Percentiles rank a stretch among this genome's conserved stretches.
phyloP scores from a whole-genome alignment of 2,329 filamentous ascomycete species.

The Epichloe elymi region DNA sequence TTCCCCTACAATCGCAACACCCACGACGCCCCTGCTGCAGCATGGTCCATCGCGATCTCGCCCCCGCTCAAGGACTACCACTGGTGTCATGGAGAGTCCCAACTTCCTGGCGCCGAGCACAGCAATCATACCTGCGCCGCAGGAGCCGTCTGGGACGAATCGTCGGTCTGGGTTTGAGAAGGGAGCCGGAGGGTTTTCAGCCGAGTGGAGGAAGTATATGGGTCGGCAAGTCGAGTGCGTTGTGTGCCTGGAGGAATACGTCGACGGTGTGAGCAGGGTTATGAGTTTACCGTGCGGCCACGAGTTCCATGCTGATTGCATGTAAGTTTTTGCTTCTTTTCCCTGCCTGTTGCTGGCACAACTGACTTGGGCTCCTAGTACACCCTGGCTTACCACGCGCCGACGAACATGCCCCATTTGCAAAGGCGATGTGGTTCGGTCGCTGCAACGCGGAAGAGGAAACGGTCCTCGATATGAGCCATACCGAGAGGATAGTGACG shows the following conservation, averaged over 20 bases:
- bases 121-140: constrained; percentile 25
- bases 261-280: constrained; percentile 84
- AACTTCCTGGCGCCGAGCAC: constrained; percentile 31
- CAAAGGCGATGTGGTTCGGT: constrained; percentile 86
- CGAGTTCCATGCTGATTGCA: constrained; percentile 96
- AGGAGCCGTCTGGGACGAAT: constrained; percentile 17
- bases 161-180: constrained; percentile 35
- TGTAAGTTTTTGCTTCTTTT: constrained; percentile 50
- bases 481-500: constrained; percentile 39
- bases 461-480: constrained; percentile 40
- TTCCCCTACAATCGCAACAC: constrained; percentile 52
- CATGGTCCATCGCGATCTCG: constrained; percentile 37
- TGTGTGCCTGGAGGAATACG: constrained; percentile 90
- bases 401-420: constrained; percentile 97
- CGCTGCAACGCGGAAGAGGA: constrained; percentile 41
- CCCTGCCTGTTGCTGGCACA: not conserved
- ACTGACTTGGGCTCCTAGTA: constrained; percentile 37
- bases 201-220: constrained; percentile 54
- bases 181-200: constrained; percentile 25
- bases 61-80: constrained; percentile 53
- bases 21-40: constrained; percentile 70
- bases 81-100: constrained; percentile 41
- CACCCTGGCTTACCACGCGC: constrained; percentile 90
- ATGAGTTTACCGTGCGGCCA: constrained; percentile 97
- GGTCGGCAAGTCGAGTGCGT: constrained; percentile 73